These are phyloP conservation scores for Pyricularia sp. DNA, from an alignment of 2,329 filamentous ascomycete species.

Conservation along the genomic window DNA sequence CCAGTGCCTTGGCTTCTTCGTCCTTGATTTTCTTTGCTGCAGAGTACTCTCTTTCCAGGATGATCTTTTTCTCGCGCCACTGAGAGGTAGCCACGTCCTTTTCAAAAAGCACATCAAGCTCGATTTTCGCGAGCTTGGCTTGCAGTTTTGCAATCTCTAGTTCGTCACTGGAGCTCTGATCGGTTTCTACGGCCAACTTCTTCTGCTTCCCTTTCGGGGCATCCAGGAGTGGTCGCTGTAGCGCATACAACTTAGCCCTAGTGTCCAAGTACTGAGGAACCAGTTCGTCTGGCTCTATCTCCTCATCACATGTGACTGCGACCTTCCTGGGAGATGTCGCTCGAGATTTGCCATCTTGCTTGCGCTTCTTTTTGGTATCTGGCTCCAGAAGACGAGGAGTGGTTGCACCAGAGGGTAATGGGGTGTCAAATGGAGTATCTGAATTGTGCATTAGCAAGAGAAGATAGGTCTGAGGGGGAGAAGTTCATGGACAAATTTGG, in stretches of 20 bases:
- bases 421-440: constrained; percentile 42
- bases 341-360: constrained; percentile 19
- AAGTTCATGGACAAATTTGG: not conserved
- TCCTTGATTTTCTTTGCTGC: constrained; percentile 31
- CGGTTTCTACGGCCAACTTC: constrained; percentile 11
- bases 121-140: constrained; percentile 66
- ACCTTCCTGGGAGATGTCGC: constrained; percentile 29
- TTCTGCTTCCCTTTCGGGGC: constrained; percentile 26
- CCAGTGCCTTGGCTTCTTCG: constrained; percentile 19
- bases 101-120: constrained; percentile 71
- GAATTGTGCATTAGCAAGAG: not conserved
- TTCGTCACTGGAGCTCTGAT: constrained; percentile 15
- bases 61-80: constrained; percentile 52
- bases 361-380: constrained; percentile 23
- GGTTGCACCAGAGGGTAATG: constrained; percentile 36
- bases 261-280: constrained; percentile 69
- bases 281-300: constrained; percentile 67
- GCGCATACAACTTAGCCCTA: constrained; percentile 56
- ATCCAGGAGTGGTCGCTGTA: constrained; percentile 45
- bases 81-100: constrained; percentile 51
- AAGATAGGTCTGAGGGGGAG: not conserved
- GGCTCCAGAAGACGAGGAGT: constrained; percentile 34
- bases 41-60: constrained; percentile 53
- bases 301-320: constrained; percentile 49
- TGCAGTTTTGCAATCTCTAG: constrained; percentile 55